Percentiles rank a stretch among this genome's conserved stretches.
Conservation (phyloP, 225 moss, liverwort and hornwort genomes). For the Rhytidiadelphus loreus region DNA sequence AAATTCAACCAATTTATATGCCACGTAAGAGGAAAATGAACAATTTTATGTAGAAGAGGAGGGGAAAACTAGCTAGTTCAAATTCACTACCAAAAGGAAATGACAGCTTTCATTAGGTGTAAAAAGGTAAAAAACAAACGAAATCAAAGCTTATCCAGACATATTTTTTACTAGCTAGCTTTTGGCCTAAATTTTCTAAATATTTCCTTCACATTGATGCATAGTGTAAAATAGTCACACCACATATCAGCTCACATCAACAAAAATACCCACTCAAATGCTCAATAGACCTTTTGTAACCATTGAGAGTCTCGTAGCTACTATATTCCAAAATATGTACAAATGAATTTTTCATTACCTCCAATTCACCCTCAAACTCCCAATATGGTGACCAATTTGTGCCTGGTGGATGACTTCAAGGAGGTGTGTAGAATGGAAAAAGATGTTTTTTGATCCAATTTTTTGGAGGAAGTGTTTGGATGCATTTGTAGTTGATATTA, state of each 20-base stretch:
- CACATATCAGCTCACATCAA: too few species aligned
- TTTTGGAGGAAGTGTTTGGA: neutral
- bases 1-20: too few species aligned
- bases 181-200: too few species aligned
- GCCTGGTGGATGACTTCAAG: neutral
- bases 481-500: neutral
- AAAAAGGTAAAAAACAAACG: too few species aligned
- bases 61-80: too few species aligned
- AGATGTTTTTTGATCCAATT: neutral
- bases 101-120: too few species aligned
- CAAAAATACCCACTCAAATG: neutral
- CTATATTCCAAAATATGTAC: neutral
- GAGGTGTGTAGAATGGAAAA: neutral
- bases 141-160: too few species aligned
- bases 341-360: neutral
- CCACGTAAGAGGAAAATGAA: too few species aligned
- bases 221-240: neutral
- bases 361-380: neutral
- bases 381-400: neutral
- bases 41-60: fast-evolving
- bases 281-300: neutral
- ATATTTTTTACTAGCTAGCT: too few species aligned
- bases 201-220: too few species aligned
- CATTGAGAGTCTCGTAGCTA: neutral
- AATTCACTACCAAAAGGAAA: too few species aligned